phyloP scores from a whole-genome alignment of 1,284 basidiomycete species.

The Trametes pubescens region DNA sequence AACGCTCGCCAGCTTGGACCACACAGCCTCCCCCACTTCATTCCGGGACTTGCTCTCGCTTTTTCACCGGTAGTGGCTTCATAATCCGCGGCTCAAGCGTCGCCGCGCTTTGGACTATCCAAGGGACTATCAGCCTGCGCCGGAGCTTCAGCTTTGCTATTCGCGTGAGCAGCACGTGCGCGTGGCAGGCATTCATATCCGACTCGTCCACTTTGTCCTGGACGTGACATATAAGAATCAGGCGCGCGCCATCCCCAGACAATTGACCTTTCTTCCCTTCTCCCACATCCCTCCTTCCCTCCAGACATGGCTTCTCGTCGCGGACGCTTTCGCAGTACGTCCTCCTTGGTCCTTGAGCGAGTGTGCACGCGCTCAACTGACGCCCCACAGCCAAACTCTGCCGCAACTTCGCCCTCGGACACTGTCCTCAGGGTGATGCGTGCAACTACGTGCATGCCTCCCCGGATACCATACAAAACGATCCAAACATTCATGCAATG shows the following conservation, averaged over 20 bases:
- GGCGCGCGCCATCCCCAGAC: slow-evolving; percentile 31
- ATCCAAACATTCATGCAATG: slow-evolving; percentile 14
- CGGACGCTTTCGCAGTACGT: slow-evolving; percentile 36
- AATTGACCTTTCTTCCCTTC: slow-evolving; percentile 30
- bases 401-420: slow-evolving; percentile 42
- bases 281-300: slow-evolving; percentile 23
- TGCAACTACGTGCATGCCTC: slow-evolving; percentile 43
- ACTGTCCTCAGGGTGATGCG: slow-evolving; percentile 42
- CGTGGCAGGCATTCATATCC: slow-evolving; percentile 39
- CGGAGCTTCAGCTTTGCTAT: slow-evolving; percentile 34
- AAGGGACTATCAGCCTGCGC: slow-evolving; percentile 19
- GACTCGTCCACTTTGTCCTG: slow-evolving; percentile 38
- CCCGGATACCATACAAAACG: slow-evolving; percentile 24
- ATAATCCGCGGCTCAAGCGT: slow-evolving; percentile 24
- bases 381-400: slow-evolving; percentile 40
- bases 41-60: slow-evolving; percentile 33
- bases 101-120: slow-evolving; percentile 31
- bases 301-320: slow-evolving; percentile 32
- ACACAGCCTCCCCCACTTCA: slow-evolving; percentile 36
- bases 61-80: slow-evolving; percentile 33
- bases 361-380: slow-evolving; percentile 12
- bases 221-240: slow-evolving; percentile 41
- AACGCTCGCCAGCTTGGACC: slow-evolving; percentile 22
- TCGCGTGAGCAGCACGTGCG: slow-evolving; percentile 46
- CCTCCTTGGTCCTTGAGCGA: slow-evolving; percentile 5